Evolutionary conservation across 139 green algal genomes (phyloP), one percentile per base, ranked within the genome.

Genomic region (Coelastrella sp.): DNA sequence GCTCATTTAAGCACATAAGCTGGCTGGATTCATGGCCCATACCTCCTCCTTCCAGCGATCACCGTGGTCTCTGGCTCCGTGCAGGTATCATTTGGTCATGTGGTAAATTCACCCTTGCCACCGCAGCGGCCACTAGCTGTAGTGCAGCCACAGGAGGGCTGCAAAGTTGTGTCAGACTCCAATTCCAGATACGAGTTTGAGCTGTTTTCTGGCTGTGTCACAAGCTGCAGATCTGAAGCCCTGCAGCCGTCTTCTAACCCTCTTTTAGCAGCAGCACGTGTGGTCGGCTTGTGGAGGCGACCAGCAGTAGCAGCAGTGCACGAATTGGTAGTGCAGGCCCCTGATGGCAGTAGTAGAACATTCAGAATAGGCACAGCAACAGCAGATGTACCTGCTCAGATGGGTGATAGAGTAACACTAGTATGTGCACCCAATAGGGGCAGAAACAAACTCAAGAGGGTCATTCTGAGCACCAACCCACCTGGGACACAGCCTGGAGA

Each of bases 71-170:
- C 21, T 34, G 19, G 2, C 6, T 2, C 21, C 21, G 17, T 64
- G 53, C 92, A 96, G 79, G 91, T 97, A 19, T 84, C 89, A 15
- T 96, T 96, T 84, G 94, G 94, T 5, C 75, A 90, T 23, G 93
- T 97, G 17, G 90, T 98, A 15, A 86, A 45, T 50, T 96, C 89
- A 32, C 95, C 95, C 0, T 87, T 95, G 63, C 88, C 88, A 8
- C 92, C 90, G 17, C 53, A 85, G 32, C 89, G 89, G 11, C 93
- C 95, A 23, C 91, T 98, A 43, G 88, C 94, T 25, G 93, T 98
- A 11, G 93, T 97, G 66, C 94, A 98, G 88, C 95, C 95, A 17
- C 94, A 97, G 72, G 95, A 98, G 87, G 95, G 95, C 35, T 71
- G 71, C 59, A 96, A 95, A 88, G 80, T 92, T n/a, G 93, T 96